Base-by-base conservation (phyloP, 2,329 filamentous ascomycete genomes). In the Ophiostoma angusticollis region DNA sequence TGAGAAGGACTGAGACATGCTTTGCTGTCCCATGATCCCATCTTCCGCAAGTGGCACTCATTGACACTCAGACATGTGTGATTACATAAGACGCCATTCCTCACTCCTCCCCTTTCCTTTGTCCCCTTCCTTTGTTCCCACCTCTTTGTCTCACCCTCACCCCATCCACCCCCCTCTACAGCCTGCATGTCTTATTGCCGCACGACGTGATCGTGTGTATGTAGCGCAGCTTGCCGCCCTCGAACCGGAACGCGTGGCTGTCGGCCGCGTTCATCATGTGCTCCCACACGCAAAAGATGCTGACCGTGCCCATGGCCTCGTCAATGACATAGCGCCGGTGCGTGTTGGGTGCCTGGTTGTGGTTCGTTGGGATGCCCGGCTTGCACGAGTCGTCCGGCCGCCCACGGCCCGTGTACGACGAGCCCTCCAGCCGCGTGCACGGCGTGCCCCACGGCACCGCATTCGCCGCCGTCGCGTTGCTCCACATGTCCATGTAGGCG, bases 391-490 rank as follows among this genome's bases (percentile, higher is more conserved):
- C 50, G 31, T 45, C 42, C 6, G 42, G 37, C 19, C 31, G 34
- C 34, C 27, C 16, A 14, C 21, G 34, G 28, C 42, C 42, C 14
- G 50, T 53, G 35, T 56, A 47, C 47, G 49, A 42, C 19, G 40
- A 40, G 11, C 50, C 52, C 37, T 53, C 50, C 4, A 54, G 52
- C 6, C 58, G 50, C n/a, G 42, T 50, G 47, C 58, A 60, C 0
- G 56, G 57, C 19, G 52, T 54, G 27, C 55, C 57, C 55, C 55
- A 60, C 1, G 57, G 56, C 9, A 60, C 53, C 2, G 50, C 45
- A 16, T 48, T 27, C 9, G 46, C 35, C 1, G 55, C 53, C 31
- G 40, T 53, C 40, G 44, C 47, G 50, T 57, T 54, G 37, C 39
- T 51, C 54, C 54, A 59, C 49, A 57, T 52, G 43, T 55, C 51